Evolutionary conservation across 805 yeast genomes (phyloP).

Genomic region (Hanseniaspora thailandica): DNA sequence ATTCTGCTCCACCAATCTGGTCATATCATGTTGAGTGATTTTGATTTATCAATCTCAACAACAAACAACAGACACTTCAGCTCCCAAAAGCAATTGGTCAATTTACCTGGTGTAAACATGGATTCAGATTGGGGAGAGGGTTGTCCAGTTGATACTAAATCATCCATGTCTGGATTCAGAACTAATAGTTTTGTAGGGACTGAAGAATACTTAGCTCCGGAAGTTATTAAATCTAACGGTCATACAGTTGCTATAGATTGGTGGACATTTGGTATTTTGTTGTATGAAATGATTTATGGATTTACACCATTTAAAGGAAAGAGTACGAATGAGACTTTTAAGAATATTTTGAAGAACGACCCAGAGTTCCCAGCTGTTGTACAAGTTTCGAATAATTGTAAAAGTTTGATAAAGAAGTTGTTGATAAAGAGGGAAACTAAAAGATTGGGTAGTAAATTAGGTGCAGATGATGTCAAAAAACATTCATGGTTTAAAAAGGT

Average conservation of each 20-base stretch:
- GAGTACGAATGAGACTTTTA: conserved; percentile 78
- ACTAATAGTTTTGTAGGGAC: conserved; percentile 98
- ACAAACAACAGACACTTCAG: conserved; percentile 52
- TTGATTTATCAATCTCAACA: conserved; percentile 85
- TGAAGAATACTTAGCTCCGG: conserved; percentile 97
- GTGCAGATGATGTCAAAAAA: conserved; percentile 87
- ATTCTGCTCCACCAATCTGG: conserved; percentile 91
- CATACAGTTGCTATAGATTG: conserved; percentile 98
- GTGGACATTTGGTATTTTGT: conserved; percentile 95
- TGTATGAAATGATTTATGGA: conserved; percentile 91
- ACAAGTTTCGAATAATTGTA: conserved; percentile 61
- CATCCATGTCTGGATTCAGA: conserved; percentile 89
- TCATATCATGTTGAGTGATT: conserved; percentile 94
- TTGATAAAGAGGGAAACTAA: conserved; percentile 80
- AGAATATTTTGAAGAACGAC: conserved; percentile 74
- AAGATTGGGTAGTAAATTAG: conserved; percentile 80
- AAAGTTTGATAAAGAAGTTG: conserved; percentile 64
- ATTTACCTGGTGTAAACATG: conserved; percentile 35
- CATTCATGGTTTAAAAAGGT: conserved; percentile 85
- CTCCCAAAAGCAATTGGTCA: conserved; percentile 25
- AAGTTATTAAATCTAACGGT: conserved; percentile 91
- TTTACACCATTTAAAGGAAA: conserved; percentile 93
- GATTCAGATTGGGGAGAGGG: conserved; percentile 36
- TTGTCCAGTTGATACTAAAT: conserved; percentile 67
- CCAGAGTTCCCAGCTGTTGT: conserved; percentile 54